Evolutionary conservation across 225 moss, liverwort and hornwort species (phyloP), one percentile per base, ranked within the genome.

Genomic region (Antitrichia curtipendula): DNA sequence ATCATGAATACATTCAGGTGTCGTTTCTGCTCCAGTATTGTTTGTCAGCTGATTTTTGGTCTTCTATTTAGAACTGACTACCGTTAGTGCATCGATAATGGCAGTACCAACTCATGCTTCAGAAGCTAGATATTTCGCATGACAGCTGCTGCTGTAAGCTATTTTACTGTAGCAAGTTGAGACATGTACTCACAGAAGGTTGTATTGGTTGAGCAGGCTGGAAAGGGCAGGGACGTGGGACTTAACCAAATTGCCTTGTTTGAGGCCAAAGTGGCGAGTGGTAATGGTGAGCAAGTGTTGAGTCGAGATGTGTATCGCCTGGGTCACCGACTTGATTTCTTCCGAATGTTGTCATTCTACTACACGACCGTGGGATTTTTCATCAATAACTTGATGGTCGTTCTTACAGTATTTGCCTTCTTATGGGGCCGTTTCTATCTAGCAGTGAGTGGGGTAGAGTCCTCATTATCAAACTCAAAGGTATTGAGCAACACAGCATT

Each of bases 221-320:
- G 99, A 70, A 99, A 99, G 88, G 99, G 99, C 70, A 95, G 99
- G 82, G 99, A 99, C 89, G 99, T 99, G 21, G 99, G 99, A 60
- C 91, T 99, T 32, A 99, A 99, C 90, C 99, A 99, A 82, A 99
- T 99, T 91, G 91, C 99, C 68, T 85, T 96, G 90, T 99, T 99
- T 90, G 99, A 99, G 90, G 97, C 97, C n/a, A 99, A 99, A 94
- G 99, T 99, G 81, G 93, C 99, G 76, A 99, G 99, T 93, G 99
- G 99, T 34, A 99, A 99, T 88, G 99, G 99, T 43, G 99, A 99
- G 91, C 99, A 99, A 86, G 96, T 96, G 83, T 89, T 99, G 82
- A 99, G 99, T 84, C 97, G 99, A 89, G 99, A 99, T 90, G 87
- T 99, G 23, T 99, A 99, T 88, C 97, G 99, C 76, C 91, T 99